Conservation (phyloP, 2,329 filamentous ascomycete genomes). For the Colletotrichum theobromicola region DNA sequence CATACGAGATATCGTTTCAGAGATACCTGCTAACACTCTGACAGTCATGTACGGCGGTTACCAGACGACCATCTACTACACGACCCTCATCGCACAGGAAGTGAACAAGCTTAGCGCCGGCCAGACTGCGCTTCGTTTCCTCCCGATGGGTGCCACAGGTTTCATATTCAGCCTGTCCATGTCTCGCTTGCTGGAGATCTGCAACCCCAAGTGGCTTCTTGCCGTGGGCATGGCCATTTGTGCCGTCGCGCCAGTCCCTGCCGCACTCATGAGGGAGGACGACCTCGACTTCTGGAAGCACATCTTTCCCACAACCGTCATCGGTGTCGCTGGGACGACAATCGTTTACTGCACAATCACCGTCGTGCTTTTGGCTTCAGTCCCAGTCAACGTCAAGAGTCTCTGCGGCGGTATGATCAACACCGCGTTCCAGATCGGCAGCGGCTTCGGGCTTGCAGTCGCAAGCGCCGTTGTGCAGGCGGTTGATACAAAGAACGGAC, state of each 20-base stretch:
- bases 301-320: conserved; percentile 11
- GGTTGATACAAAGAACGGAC: conserved; percentile 4
- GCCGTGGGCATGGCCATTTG: conserved; percentile 4
- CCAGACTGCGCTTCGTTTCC: conserved; percentile 9
- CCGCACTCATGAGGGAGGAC: conserved; percentile 2
- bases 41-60: conserved; percentile 17
- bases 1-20: background rate
- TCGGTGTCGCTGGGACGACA: conserved; percentile 9
- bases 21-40: background rate
- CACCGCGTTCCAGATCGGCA: conserved; percentile 17
- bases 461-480: conserved; percentile 10
- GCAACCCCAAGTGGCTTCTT: conserved; percentile 10
- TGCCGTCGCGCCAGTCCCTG: conserved; percentile 5
- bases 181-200: conserved; percentile 16
- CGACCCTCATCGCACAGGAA: conserved; percentile 13
- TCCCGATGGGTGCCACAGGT: conserved; percentile 10
- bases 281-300: conserved; percentile 17
- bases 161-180: conserved; percentile 16
- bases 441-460: conserved; percentile 3
- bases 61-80: conserved; percentile 16
- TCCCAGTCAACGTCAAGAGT: conserved; percentile 17
- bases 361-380: conserved; percentile 13
- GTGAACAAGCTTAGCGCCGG: conserved; percentile 15
- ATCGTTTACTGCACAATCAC: conserved; percentile 20
- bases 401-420: conserved; percentile 17